These are phyloP conservation scores for Omphalotus guepiniiformis DNA, from an alignment of 768 basidiomycete genomes.

Conservation along the genomic window DNA sequence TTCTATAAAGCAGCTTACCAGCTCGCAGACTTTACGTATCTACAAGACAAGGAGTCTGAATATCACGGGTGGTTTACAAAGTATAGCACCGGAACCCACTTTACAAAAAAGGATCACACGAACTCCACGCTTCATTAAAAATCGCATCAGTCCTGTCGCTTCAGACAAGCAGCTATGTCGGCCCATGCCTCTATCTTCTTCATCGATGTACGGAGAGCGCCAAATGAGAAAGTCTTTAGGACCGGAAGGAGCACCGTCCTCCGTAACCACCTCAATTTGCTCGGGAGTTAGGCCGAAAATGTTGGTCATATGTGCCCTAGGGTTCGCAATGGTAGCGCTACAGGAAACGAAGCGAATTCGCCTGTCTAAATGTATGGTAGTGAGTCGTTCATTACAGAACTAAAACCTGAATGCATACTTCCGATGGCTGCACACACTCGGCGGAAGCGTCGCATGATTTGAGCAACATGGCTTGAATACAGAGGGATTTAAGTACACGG, in stretches of 20 bases:
- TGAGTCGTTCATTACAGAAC: neutral
- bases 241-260: conserved; percentile 82
- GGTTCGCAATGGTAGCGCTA: conserved; percentile 82
- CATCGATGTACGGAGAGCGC: conserved; percentile 61
- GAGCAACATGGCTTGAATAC: conserved; percentile 66
- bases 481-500: neutral
- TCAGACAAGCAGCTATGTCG: conserved; percentile 59
- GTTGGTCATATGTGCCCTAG: conserved; percentile 67
- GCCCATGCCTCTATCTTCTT: conserved; percentile 48
- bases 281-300: conserved; percentile 64
- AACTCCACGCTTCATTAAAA: conserved; percentile 77
- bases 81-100: conserved; percentile 30
- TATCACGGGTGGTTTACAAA: neutral
- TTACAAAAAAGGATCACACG: conserved; percentile 89
- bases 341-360: conserved; percentile 71
- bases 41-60: conserved; percentile 22
- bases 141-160: conserved; percentile 68
- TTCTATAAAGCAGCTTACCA: conserved; percentile 39
- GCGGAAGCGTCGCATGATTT: conserved; percentile 71
- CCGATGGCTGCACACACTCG: conserved; percentile 74
- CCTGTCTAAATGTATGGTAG: conserved; percentile 35
- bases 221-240: conserved; percentile 78
- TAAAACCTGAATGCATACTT: conserved; percentile 40
- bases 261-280: conserved; percentile 63
- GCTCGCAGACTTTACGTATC: conserved; percentile 79